These are phyloP conservation scores for Rutstroemia sp. DNA, from an alignment of 2,329 filamentous ascomycete species.

Conservation along the genomic window DNA sequence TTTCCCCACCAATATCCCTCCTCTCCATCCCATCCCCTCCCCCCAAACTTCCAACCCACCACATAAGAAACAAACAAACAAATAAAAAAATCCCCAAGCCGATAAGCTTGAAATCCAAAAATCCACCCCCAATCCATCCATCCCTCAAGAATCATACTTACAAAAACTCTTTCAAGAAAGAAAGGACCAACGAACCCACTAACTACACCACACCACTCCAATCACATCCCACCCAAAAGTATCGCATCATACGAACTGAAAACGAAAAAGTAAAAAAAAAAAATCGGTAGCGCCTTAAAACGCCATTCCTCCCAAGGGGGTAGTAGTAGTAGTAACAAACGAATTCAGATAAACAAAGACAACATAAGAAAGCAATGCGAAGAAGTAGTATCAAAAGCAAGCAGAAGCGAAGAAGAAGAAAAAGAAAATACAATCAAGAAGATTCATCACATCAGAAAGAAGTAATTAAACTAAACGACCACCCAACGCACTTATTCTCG, in stretches of 20 bases:
- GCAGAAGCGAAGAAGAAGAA: neutral
- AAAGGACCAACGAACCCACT: slow-evolving; percentile 2
- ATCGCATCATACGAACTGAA: neutral
- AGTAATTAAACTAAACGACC: slow-evolving; percentile 18
- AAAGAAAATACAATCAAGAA: slow-evolving; percentile 1
- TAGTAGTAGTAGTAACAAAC: neutral
- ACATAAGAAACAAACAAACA: too few species aligned
- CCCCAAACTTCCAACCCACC: too few species aligned
- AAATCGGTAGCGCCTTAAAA: neutral
- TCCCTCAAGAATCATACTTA: neutral
- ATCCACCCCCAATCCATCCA: neutral
- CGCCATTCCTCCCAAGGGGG: neutral
- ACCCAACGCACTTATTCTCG: slow-evolving; percentile 57
- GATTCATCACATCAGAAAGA: neutral
- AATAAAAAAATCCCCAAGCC: neutral
- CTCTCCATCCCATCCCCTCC: neutral
- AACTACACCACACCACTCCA: neutral
- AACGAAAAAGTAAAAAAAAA: neutral
- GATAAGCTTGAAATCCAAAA: neutral
- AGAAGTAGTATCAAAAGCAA: neutral
- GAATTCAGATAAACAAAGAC: neutral
- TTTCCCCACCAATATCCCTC: neutral
- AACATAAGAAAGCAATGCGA: neutral
- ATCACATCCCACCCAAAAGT: too few species aligned
- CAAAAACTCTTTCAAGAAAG: neutral